Base-by-base conservation (phyloP, 192 early-diverging fungal genomes). In the Mortierella antarctica region DNA sequence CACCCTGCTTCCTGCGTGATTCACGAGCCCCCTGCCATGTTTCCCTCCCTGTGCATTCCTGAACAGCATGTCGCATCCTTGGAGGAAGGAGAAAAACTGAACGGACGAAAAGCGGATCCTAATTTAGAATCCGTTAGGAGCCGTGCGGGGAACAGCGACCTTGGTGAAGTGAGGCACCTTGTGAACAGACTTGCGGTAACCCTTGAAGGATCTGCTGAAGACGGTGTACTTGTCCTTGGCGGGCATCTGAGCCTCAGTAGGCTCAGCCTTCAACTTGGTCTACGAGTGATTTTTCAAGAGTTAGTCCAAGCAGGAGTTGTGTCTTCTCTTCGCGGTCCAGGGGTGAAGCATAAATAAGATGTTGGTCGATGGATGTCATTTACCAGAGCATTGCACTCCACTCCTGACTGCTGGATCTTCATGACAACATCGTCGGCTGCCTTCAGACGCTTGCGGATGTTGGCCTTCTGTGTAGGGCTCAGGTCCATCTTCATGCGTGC, bases 151-250 rank as follows among this genome's bases (percentile, higher is more conserved):
- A 40, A 91, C 86, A 15, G 93, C 88, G 49, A 89, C 88, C 78
- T 94, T 94, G 42, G 94, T 94, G 78, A 95, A 95, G 67, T 95
- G 91, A 60, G 93, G 94, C 12, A 95, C 93, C 78, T 92, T 92
- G 85, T 95, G 94, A 17, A 94, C 82, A 62, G 90, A 90, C 85
- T 95, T 95, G 65, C 92, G 89, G 71, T 94, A 88, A 46, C 89
- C 87, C 57, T 83, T 84, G 65, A 88, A 88, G 21, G 83, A 86
- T 63, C 92, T 91, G 60, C 92, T 93, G 72, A 95, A 95, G 17
- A 92, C 91, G 14, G 90, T 92, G 84, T 95, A 95, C 79, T 95
- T 95, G 77, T 94, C 91, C 56, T 89, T 84, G n/a, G 94, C 75
- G 7, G 76, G 74, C 92, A 95, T 94, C 69, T 93, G 88, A 44